phyloP scores from a whole-genome alignment of 108 stramenopile species.

The Seminavis robusta region DNA sequence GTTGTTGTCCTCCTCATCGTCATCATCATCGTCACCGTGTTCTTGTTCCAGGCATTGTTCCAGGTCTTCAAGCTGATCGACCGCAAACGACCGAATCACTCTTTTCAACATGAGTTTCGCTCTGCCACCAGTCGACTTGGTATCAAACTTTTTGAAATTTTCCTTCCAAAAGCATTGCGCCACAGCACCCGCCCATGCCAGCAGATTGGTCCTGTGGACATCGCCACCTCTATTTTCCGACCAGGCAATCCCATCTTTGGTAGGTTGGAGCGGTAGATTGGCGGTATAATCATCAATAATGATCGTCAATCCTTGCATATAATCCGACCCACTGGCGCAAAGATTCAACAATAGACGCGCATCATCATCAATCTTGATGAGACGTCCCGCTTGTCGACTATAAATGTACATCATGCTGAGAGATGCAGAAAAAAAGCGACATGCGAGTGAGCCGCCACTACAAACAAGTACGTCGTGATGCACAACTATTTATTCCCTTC shows the following conservation, averaged over 20 bases:
- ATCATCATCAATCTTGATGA: slow-evolving; percentile 46
- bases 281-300: slow-evolving; percentile 59
- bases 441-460: not conserved
- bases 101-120: too few relatives aligned
- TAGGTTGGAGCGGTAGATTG: slow-evolving; percentile 59
- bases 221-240: not conserved
- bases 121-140: too few relatives aligned
- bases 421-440: not conserved
- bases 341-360: slow-evolving; percentile 33
- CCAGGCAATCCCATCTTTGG: slow-evolving; percentile 57
- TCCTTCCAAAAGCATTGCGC: not conserved
- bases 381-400: slow-evolving; percentile 49
- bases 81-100: too few relatives aligned
- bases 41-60: too few relatives aligned
- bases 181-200: not conserved
- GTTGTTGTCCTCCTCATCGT: too few relatives aligned
- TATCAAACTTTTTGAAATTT: not conserved
- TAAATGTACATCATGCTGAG: slow-evolving; percentile 36
- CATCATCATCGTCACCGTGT: too few relatives aligned
- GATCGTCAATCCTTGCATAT: slow-evolving; percentile 52
- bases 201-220: not conserved
- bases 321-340: slow-evolving; percentile 40
- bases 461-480: not conserved
- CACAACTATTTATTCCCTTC: too few relatives aligned
- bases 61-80: too few relatives aligned